Evolutionary conservation across 2,329 filamentous ascomycete genomes (phyloP).

Genomic region (Colletotrichum tanaceti): DNA sequence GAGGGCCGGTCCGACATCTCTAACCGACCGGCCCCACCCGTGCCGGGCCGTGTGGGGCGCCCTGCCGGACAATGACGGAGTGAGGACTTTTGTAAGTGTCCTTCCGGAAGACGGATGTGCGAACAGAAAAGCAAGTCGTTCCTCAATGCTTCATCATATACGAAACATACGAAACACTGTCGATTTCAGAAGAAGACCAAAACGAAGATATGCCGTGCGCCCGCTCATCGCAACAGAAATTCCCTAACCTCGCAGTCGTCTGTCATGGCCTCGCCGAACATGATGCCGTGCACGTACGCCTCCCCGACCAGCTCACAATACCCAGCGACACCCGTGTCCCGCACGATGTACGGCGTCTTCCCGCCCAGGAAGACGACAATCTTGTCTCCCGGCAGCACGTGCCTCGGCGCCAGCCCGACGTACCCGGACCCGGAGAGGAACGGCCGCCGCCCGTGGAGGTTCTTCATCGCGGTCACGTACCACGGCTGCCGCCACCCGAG

Average conservation of each 20-base stretch:
- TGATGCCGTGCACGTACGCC: constrained; percentile 31
- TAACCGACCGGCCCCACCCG: too few species aligned
- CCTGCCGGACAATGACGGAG: background rate
- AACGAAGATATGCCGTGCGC: background rate
- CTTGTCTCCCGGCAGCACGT: constrained; percentile 2
- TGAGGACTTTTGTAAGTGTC: background rate
- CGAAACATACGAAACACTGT: too few species aligned
- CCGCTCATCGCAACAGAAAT: background rate
- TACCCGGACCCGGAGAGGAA: constrained; percentile 22
- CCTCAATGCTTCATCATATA: too few species aligned
- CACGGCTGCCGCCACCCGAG: constrained; percentile 14
- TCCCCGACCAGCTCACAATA: constrained; percentile 8
- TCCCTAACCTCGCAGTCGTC: background rate
- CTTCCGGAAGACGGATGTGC: too few species aligned
- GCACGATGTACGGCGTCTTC: constrained; percentile 33
- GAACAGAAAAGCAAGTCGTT: too few species aligned
- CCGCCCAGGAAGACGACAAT: constrained; percentile 33
- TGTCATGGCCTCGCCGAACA: constrained; percentile 26
- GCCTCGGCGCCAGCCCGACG: constrained; percentile 30
- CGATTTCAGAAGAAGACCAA: background rate
- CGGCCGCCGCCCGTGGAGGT: constrained; percentile 17
- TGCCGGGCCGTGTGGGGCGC: background rate
- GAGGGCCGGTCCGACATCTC: background rate
- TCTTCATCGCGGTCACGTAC: constrained; percentile 14
- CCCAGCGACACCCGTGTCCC: background rate